Base-by-base conservation (phyloP, 2,329 filamentous ascomycete species). In the Colletotrichum plurivorum region DNA sequence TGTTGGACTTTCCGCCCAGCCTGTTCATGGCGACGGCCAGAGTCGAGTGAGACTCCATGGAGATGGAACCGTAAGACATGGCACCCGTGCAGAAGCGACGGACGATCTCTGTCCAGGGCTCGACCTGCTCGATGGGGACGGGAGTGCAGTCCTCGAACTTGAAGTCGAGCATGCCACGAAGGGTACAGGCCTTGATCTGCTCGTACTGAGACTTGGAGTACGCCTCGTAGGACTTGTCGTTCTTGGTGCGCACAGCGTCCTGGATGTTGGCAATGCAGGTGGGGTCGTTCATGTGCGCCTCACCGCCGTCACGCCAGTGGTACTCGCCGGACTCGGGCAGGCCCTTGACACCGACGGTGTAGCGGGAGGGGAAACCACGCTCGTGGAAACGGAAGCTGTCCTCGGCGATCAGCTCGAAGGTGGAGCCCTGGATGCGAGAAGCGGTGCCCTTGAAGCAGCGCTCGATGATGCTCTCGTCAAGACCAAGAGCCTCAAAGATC, bases 1-100 rank as follows among this genome's bases (percentile, higher is more conserved):
- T 98, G 85, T 98, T 98, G 48, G 95, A 98, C 84, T 98, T 98
- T 76, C 95, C 95, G 48, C 95, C 95, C 48, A 98, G 88, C 74
- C 95, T 89, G 84, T 98, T 98, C 95, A 98, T 97, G 73, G 95
- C 95, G 64, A 98, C 92, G 73, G 95, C 95, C 56, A 98, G 86
- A 13, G 95, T 98, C 18, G 95, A 97, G 84, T 98, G 95, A 61
- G 95, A 95, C 81, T 98, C 95, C 94, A 98, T 97, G 6, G 95
- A 98, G 76, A 98, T 98, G 48, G 95, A 98, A 55, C 95, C 95
- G 78, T 98, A 98, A 3, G 95, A 98, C 95, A 98, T 98, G 75
- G 95, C 95, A 79, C 95, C 95, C 46, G 95, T 98, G 76, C 95
- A 96, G 85, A 98, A 98, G 71, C 95, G 93, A 73, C 95, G 93